These are phyloP conservation scores for Aureobasidium leucospermi DNA, from an alignment of 2,329 filamentous ascomycete species.

Conservation along the genomic window DNA sequence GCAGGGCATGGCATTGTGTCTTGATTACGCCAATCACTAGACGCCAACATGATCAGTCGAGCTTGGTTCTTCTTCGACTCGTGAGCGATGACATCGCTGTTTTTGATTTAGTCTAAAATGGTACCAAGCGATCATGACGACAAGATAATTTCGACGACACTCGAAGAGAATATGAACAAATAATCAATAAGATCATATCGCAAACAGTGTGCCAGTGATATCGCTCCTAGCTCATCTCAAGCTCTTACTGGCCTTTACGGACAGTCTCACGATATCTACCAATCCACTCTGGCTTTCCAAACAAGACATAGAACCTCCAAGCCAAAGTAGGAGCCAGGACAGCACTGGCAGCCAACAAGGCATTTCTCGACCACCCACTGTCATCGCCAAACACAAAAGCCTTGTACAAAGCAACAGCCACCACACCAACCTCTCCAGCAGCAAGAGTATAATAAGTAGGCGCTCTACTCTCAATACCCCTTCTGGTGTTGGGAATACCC, in stretches of 20 bases:
- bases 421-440: background rate
- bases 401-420: conserved; percentile 1
- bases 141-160: too few species aligned
- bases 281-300: conserved; percentile 4
- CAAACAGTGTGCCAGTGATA: too few species aligned
- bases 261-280: background rate
- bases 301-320: conserved; percentile 5
- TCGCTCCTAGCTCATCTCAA: background rate
- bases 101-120: too few species aligned
- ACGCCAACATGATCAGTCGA: too few species aligned
- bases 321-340: background rate
- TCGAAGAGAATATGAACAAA: too few species aligned
- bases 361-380: background rate
- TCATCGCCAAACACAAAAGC: background rate
- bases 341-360: background rate
- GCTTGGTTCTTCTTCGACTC: too few species aligned
- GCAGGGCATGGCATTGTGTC: too few species aligned
- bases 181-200: too few species aligned
- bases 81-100: too few species aligned
- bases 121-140: too few species aligned
- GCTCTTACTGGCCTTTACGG: background rate
- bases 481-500: background rate
- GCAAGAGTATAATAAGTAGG: background rate
- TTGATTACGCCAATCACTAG: too few species aligned
- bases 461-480: conserved; percentile 1